Percentiles rank a stretch among this genome's conserved stretches.
Conservation (phyloP, 2,329 filamentous ascomycete genomes). For the Calonectria pseudoturangicola region DNA sequence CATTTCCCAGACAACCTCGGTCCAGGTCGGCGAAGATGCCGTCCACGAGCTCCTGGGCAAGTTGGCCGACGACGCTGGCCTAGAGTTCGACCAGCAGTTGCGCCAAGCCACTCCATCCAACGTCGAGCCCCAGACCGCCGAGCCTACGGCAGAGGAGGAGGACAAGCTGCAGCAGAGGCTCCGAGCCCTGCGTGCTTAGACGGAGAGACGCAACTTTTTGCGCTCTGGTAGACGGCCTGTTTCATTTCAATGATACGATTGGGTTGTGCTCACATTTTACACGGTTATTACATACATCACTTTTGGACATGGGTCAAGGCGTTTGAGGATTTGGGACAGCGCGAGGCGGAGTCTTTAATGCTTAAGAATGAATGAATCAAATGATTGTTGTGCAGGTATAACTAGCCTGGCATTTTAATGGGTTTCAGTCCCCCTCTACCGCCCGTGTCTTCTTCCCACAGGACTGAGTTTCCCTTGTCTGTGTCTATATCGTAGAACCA, state of each 20-base stretch:
- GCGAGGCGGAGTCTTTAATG: conserved; percentile 34
- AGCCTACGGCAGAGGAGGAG: conserved; percentile 86
- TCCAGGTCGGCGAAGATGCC: conserved; percentile 86
- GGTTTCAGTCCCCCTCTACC: background rate
- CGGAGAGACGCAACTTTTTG: background rate
- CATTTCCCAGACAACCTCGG: conserved; percentile 84
- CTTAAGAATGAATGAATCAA: conserved; percentile 27
- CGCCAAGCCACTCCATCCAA: conserved; percentile 72
- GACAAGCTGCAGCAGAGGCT: conserved; percentile 81
- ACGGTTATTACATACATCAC: conserved; percentile 29
- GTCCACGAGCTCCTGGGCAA: conserved; percentile 90
- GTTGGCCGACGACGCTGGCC: conserved; percentile 90
- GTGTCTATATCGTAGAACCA: background rate
- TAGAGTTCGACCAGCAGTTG: conserved; percentile 87
- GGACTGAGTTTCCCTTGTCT: background rate
- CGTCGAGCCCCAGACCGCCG: conserved; percentile 76
- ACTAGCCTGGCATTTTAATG: background rate
- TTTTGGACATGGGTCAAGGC: conserved; percentile 49
- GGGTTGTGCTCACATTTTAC: conserved; percentile 28
- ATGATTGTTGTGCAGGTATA: conserved; percentile 29
- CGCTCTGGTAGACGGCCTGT: conserved; percentile 13
- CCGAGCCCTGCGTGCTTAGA: conserved; percentile 72
- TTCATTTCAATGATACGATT: conserved; percentile 10
- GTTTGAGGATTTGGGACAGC: conserved; percentile 46
- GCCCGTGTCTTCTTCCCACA: background rate